These are phyloP conservation scores for Cystofilobasidium bisporidii DNA, from an alignment of 768 basidiomycete genomes.

Conservation along the genomic window DNA sequence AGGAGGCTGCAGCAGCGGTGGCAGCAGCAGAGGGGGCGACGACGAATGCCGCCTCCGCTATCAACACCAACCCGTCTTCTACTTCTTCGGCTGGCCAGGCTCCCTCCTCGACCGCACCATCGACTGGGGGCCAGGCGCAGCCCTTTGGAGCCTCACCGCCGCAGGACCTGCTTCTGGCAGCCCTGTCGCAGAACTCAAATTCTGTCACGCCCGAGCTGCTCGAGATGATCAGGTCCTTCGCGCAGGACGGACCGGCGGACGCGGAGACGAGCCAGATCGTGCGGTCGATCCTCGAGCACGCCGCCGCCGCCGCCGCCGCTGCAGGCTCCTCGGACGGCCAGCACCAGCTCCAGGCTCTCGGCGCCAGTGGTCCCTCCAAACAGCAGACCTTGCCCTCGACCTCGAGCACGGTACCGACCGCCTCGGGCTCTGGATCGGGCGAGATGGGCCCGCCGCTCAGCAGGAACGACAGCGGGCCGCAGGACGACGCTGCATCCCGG, in stretches of 20 bases:
- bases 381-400: background rate
- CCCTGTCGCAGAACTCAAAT: background rate
- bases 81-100: background rate
- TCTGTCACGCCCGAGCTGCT: constrained; percentile 13
- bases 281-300: background rate
- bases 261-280: constrained; percentile 7
- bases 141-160: background rate
- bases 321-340: background rate
- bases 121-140: background rate
- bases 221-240: constrained; percentile 11
- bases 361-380: too few relatives aligned
- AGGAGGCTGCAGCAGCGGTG: background rate
- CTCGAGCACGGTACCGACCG: too few relatives aligned
- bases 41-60: background rate
- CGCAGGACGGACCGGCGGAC: background rate
- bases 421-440: background rate
- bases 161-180: background rate
- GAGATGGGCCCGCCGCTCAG: background rate
- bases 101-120: background rate
- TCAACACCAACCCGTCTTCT: too few relatives aligned
- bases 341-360: background rate
- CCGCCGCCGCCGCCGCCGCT: background rate
- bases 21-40: background rate
- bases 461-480: background rate
- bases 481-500: background rate